Evolutionary conservation across 768 basidiomycete species (phyloP).

Genomic region (Russula sp.): DNA sequence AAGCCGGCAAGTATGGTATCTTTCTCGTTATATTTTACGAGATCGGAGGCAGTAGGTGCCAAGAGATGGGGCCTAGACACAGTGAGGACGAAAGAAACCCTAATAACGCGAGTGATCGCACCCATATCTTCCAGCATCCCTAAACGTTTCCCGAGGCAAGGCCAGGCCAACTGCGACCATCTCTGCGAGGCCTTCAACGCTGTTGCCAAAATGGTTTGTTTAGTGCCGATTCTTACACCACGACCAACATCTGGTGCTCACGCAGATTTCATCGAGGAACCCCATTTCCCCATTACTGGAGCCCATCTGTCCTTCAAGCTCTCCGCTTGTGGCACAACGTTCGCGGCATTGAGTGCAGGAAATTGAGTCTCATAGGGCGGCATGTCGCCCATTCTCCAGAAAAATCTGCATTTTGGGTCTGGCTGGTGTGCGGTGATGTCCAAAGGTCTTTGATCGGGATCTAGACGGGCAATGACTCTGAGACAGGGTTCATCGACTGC

Average conservation of each 20-base stretch:
- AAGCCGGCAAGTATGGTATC: conserved; percentile 92
- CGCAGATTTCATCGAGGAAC: conserved; percentile 83
- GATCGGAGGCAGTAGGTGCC: conserved; percentile 91
- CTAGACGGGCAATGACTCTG: conserved; percentile 70
- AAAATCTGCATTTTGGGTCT: conserved; percentile 95
- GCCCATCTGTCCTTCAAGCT: conserved; percentile 63
- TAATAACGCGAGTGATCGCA: conserved; percentile 37
- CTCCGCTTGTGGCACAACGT: conserved; percentile 70
- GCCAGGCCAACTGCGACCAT: conserved; percentile 87
- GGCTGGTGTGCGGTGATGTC: conserved; percentile 78
- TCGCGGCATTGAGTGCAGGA: conserved; percentile 73
- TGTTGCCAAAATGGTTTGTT: conserved; percentile 35
- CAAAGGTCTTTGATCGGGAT: conserved; percentile 76
- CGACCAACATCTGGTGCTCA: conserved; percentile 41
- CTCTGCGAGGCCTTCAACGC: conserved; percentile 81
- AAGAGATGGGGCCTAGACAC: conserved; percentile 71
- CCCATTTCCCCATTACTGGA: conserved; percentile 80
- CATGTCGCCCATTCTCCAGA: conserved; percentile 75
- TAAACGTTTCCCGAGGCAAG: conserved; percentile 64
- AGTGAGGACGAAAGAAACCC: neutral
- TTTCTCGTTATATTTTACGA: conserved; percentile 70
- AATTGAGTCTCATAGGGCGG: conserved; percentile 79
- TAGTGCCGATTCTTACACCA: neutral
- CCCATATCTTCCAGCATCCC: conserved; percentile 83
- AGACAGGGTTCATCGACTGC: conserved; percentile 82